Evolutionary conservation across 257 asterid species (phyloP).

Genomic region (Jacaranda mimosifolia): DNA sequence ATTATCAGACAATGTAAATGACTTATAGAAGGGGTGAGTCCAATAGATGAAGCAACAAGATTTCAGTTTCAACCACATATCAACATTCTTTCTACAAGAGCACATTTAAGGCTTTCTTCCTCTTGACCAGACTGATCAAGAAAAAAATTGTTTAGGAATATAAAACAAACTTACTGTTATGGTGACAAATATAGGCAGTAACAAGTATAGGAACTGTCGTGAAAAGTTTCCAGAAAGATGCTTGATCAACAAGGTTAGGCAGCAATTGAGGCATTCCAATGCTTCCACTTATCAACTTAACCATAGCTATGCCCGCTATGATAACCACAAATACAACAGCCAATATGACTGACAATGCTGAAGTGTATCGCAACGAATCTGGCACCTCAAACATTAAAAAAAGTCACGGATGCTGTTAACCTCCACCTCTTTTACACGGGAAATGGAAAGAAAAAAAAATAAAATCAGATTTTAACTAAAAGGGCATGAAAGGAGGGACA

Average conservation of each 20-base stretch:
- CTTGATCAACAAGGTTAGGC: slow-evolving; percentile 75
- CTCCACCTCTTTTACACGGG: slow-evolving; percentile 15
- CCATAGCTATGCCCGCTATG: slow-evolving; percentile 74
- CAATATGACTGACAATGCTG: slow-evolving; percentile 83
- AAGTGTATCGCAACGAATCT: slow-evolving; percentile 93
- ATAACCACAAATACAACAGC: slow-evolving; percentile 85
- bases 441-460: background rate
- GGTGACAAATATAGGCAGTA: slow-evolving; percentile 93
- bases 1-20: background rate
- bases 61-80: background rate
- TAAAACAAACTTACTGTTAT: slow-evolving; percentile 61
- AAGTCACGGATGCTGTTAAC: slow-evolving; percentile 27
- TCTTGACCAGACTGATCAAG: background rate
- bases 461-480: slow-evolving; percentile 8
- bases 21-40: background rate
- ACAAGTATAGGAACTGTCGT: slow-evolving; percentile 84
- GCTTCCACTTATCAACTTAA: slow-evolving; percentile 73
- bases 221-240: slow-evolving; percentile 91
- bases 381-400: slow-evolving; percentile 44
- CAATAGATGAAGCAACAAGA: too few species aligned
- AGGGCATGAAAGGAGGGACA: slow-evolving; percentile 16
- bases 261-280: slow-evolving; percentile 78
- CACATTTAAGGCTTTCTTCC: background rate
- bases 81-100: background rate
- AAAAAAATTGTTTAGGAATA: slow-evolving; percentile 2